Percentiles rank a stretch among this genome's conserved stretches.
Conservation (phyloP, 352 stramenopile species). For the Thraustotheca clavata region DNA sequence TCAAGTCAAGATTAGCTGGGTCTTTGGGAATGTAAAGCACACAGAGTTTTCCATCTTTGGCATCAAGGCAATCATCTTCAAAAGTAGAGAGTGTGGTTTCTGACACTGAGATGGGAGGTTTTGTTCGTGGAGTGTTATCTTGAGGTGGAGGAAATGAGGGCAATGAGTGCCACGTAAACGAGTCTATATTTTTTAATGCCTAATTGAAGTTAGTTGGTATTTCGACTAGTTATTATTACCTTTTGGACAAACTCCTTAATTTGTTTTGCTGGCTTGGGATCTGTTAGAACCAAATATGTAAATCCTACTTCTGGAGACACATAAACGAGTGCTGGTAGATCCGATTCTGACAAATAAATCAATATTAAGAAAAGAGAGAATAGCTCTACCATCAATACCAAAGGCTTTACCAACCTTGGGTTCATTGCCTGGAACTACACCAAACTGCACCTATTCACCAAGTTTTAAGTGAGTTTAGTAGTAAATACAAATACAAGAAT, state of each 20-base stretch:
- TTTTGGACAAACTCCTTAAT: slow-evolving; percentile 50
- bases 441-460: slow-evolving; percentile 32
- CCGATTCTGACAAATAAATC: slow-evolving; percentile 25
- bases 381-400: slow-evolving; percentile 29
- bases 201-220: slow-evolving; percentile 10
- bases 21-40: slow-evolving; percentile 40
- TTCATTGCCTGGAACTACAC: slow-evolving; percentile 50
- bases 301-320: slow-evolving; percentile 48
- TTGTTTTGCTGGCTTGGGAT: slow-evolving; percentile 33
- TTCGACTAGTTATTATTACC: not conserved
- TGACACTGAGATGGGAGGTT: slow-evolving; percentile 41
- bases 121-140: slow-evolving; percentile 50
- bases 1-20: slow-evolving; percentile 25
- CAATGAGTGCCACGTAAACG: slow-evolving; percentile 28
- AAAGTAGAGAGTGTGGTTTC: slow-evolving; percentile 28
- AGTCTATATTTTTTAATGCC: slow-evolving; percentile 30
- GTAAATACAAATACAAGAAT: slow-evolving; percentile 37
- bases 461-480: not conserved
- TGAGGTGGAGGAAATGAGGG: slow-evolving; percentile 57
- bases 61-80: slow-evolving; percentile 32
- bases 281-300: slow-evolving; percentile 24
- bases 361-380: not conserved
- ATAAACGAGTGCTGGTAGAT: slow-evolving; percentile 54
- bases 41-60: slow-evolving; percentile 60
- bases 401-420: slow-evolving; percentile 63